phyloP scores from a whole-genome alignment of 129 eudicot species.

The Sambucus nigra region DNA sequence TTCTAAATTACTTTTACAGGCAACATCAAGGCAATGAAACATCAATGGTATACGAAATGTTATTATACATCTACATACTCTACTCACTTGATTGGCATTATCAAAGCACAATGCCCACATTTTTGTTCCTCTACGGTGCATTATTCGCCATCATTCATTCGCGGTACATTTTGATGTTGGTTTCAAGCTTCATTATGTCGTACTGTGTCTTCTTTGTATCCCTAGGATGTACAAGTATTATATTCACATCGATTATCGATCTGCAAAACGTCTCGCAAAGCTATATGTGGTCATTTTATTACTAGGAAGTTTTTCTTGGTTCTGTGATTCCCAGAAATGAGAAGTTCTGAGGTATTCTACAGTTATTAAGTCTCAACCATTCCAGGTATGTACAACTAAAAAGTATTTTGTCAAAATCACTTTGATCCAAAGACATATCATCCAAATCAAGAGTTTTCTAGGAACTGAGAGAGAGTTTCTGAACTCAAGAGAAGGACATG shows the following conservation, averaged over 20 bases:
- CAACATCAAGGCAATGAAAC: constrained; percentile 90
- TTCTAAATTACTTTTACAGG: constrained; percentile 27
- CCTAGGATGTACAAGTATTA: constrained; percentile 89
- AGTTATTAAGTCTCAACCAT: too few relatives aligned
- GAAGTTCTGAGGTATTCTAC: too few relatives aligned
- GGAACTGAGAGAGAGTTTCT: too few relatives aligned
- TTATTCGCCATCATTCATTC: constrained; percentile 63
- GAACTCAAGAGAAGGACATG: too few relatives aligned
- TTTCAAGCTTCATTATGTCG: constrained; percentile 50
- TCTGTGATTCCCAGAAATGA: too few relatives aligned
- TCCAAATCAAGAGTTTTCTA: too few relatives aligned
- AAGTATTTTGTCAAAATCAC: too few relatives aligned
- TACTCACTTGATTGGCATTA: constrained; percentile 97
- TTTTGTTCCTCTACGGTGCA: constrained; percentile 68
- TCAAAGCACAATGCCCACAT: constrained; percentile 80
- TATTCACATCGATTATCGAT: constrained; percentile 43
- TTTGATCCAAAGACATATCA: too few relatives aligned
- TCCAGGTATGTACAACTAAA: too few relatives aligned
- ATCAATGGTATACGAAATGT: constrained; percentile 95
- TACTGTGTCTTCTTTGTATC: constrained; percentile 78
- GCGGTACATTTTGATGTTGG: constrained; percentile 41
- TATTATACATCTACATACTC: constrained; percentile 74
- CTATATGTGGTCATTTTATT: constrained; percentile 46
- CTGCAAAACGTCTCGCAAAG: constrained; percentile 79
- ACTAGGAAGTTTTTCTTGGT: constrained; percentile 58